These are phyloP conservation scores for Vickermania spadyakhi DNA, from an alignment of 208 protist genomes.

Conservation along the genomic window DNA sequence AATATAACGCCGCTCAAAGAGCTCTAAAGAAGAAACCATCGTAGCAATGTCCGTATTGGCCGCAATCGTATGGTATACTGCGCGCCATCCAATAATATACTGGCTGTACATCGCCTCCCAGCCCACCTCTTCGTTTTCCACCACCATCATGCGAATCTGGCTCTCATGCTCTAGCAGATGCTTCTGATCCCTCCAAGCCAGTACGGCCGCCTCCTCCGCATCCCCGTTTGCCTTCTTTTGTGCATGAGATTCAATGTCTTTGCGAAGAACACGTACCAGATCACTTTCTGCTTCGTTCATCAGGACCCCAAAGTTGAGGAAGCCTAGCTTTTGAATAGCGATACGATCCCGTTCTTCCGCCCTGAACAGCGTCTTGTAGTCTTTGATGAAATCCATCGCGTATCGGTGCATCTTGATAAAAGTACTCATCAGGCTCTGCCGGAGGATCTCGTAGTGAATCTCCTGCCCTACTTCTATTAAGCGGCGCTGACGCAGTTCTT, in stretches of 20 bases:
- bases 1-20: constrained; percentile 43
- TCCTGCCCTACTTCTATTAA: constrained; percentile 39
- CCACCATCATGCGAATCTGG: constrained; percentile 30
- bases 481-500: constrained; percentile 24
- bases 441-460: constrained; percentile 18
- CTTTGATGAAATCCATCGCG: not conserved
- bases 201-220: constrained; percentile 1
- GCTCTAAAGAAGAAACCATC: constrained; percentile 41
- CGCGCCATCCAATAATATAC: constrained; percentile 45
- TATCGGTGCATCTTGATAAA: constrained; percentile 8
- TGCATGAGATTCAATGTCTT: constrained; percentile 4
- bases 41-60: constrained; percentile 13
- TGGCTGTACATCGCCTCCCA: constrained; percentile 16
- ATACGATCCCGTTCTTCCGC: constrained; percentile 8
- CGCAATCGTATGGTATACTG: constrained; percentile 28
- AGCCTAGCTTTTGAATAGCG: constrained; percentile 7
- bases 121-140: constrained; percentile 29
- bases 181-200: constrained; percentile 6
- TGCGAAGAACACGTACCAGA: constrained; percentile 1
- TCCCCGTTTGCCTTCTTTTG: not conserved
- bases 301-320: constrained; percentile 5
- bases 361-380: not conserved
- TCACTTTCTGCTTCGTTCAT: constrained; percentile 1
- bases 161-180: constrained; percentile 23
- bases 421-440: constrained; percentile 6